Conservation (phyloP, 2,329 filamentous ascomycete species). For the Coniochaeta sp. region DNA sequence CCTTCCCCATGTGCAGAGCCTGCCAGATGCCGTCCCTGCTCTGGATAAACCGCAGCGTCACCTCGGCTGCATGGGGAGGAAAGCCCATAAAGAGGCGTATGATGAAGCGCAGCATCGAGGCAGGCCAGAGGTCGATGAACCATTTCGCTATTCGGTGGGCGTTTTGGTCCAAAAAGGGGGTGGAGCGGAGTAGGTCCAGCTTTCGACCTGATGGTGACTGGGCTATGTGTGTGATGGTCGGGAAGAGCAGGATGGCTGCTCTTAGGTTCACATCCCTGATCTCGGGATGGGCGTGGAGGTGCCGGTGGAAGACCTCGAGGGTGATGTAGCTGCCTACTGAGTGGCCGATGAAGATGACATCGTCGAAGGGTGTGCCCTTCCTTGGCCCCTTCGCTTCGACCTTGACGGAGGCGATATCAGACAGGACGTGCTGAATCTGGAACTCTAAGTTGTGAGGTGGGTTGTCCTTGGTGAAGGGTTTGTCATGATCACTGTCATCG, state of each 20-base stretch:
- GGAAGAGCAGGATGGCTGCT: constrained; percentile 61
- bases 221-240: constrained; percentile 67
- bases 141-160: constrained; percentile 32
- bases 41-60: constrained; percentile 47
- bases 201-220: constrained; percentile 52
- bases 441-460: constrained; percentile 45
- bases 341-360: constrained; percentile 64
- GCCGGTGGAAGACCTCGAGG: constrained; percentile 58
- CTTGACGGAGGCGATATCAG: constrained; percentile 16
- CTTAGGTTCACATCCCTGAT: constrained; percentile 32
- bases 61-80: constrained; percentile 37
- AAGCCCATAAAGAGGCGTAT: constrained; percentile 38
- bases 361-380: constrained; percentile 37
- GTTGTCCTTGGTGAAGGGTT: constrained; percentile 30
- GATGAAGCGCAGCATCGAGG: constrained; percentile 31
- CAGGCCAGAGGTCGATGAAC: constrained; percentile 35
- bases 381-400: constrained; percentile 19
- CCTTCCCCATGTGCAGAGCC: constrained; percentile 49
- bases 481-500: constrained; percentile 40
- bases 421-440: constrained; percentile 40
- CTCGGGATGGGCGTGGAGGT: constrained; percentile 26
- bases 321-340: constrained; percentile 68
- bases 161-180: constrained; percentile 32
- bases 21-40: constrained; percentile 53
- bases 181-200: constrained; percentile 34